Base-by-base conservation (phyloP, 2,329 filamentous ascomycete genomes). In the Pseudopyricularia javanii region DNA sequence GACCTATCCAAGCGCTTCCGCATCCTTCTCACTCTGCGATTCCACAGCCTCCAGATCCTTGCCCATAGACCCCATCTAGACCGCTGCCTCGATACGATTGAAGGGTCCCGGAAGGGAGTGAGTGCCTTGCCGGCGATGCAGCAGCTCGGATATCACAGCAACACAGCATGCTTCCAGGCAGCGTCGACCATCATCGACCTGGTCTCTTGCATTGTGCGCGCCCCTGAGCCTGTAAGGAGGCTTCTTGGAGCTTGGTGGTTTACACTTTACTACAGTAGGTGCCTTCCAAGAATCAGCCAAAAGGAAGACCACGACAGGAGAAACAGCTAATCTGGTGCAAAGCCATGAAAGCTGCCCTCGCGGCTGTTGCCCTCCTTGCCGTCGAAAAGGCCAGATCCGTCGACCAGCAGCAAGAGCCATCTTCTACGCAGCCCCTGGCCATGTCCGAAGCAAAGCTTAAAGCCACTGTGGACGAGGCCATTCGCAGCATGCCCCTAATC, bases 11-110 rank as follows among this genome's bases (percentile, higher is more conserved):
- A 40, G 35, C 30, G 26, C 9, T n/a, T 49, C 17, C 48, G 48
- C 3, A 62, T 75, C 7, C 69, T 78, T 3, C 60, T 66, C 4
- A 62, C 64, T 0, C 50, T 67, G 2, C 54, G 66, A 14, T 64
- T 66, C 47, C 63, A 64, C 37, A 68, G 64, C 50, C 51, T 67
- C 11, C 62, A 59, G 12, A 59, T 68, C 1, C 57, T 68, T 1
- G 59, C 62, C 1, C 62, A 67, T 37, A 57, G 66, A 2, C 64
- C 64, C 2, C 54, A 64, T 7, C 50, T 66, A 1, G 59, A 63
- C 20, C 51, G 56, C 2, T 59, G 56, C 15, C 54, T 64, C 3
- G 51, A 56, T 17, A 49, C 34, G 28, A 45, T 17, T 6, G 40
- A 43, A 22, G 17, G 20, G 11, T 17, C 33, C 32, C 35, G 32